Evolutionary conservation across 78 protist genomes (phyloP), one percentile per base, ranked within the genome.

Genomic region (Guillardia theta): DNA sequence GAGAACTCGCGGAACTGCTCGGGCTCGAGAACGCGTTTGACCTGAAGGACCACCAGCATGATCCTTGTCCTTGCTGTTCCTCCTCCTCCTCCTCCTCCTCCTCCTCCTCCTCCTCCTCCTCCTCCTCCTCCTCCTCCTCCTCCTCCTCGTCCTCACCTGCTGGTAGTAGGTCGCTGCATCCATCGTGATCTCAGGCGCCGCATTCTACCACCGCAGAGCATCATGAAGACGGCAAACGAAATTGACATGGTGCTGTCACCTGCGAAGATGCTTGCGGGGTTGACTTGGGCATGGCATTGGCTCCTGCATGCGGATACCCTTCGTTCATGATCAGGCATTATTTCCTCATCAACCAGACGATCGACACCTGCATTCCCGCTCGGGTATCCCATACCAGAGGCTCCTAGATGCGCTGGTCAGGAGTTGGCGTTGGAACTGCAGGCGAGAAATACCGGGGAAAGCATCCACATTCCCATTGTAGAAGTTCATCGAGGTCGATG

Each of bases 141-240:
- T 50, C 58, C 58, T 15, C 58, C 58, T 15, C 58, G 39, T 8
- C 70, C 27, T 58, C 27, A 88, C 93, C 62, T 88, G 93, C 93
- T 88, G 93, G 64, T 88, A 88, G 93, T 88, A 88, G 24, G 70
- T 48, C 6, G 93, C 93, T 5, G 93, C 93, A n/a, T 88, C 93
- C 53, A 88, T 8, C 37, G 90, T 78, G 48, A 78, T 50, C 44
- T 78, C 90, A 24, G 88, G 45, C 10, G 88, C 78, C 8, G 78
- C 58, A 19, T 19, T 50, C n/a, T n/a, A n/a, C n/a, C n/a, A n/a
- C n/a, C n/a, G n/a, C n/a, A n/a, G n/a, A n/a, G n/a, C n/a, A n/a
- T n/a, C n/a, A n/a, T n/a, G n/a, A n/a, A n/a, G n/a, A n/a, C n/a
- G n/a, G 58, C 58, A 19, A 50, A 15, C 30, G 58, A 10, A 50